These are phyloP conservation scores for Acacia crassicarpa DNA, from an alignment of 306 rosid species.

Conservation along the genomic window DNA sequence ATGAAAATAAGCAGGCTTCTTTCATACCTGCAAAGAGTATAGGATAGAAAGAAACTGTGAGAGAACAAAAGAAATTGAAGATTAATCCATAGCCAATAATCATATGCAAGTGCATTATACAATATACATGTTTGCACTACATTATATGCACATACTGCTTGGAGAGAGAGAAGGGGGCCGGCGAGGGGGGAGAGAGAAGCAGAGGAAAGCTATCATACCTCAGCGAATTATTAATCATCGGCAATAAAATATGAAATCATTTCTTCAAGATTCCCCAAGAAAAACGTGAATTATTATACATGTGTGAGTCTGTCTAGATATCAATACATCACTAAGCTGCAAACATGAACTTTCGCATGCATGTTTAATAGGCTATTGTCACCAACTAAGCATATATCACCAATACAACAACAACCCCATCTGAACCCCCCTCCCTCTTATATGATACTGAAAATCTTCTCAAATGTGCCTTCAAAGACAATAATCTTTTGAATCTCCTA, in stretches of 20 bases:
- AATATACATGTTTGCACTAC: not conserved
- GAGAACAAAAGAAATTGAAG: not conserved
- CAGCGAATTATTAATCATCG: conserved; percentile 39
- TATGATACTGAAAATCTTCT: conserved; percentile 87
- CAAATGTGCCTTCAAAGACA: conserved; percentile 96
- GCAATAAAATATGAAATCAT: conserved; percentile 12
- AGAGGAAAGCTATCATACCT: conserved; percentile 47
- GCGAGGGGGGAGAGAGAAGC: not conserved
- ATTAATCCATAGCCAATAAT: not conserved
- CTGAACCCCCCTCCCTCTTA: conserved; percentile 94
- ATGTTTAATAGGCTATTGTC: not conserved
- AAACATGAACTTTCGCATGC: not conserved
- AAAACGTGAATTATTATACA: not conserved
- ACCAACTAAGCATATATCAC: conserved; percentile 42
- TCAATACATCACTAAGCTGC: not conserved
- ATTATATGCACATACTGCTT: not conserved
- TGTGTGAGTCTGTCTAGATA: not conserved
- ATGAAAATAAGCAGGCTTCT: conserved; percentile 9
- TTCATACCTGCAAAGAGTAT: conserved; percentile 4
- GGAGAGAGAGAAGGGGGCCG: not conserved
- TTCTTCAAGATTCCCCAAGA: not conserved
- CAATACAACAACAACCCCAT: conserved; percentile 98
- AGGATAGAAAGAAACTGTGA: not conserved
- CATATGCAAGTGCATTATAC: not conserved
- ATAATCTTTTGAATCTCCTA: conserved; percentile 98